phyloP scores from a whole-genome alignment of 257 asterid genomes.

The Primulina eburnea region DNA sequence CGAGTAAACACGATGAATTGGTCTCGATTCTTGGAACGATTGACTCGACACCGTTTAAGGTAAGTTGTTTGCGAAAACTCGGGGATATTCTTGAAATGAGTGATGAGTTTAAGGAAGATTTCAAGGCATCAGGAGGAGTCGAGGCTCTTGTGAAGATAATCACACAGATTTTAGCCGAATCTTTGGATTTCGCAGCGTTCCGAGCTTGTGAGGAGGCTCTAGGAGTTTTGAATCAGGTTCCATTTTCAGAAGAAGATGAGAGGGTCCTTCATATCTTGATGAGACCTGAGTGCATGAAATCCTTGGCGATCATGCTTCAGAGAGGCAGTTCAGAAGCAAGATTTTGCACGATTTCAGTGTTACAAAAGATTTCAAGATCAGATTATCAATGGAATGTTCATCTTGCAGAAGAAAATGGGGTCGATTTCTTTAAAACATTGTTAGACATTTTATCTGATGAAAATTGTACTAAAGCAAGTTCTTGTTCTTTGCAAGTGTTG shows the following conservation, averaged over 20 bases:
- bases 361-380: constrained; percentile 41
- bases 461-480: constrained; percentile 49
- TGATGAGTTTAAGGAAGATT: constrained; percentile 46
- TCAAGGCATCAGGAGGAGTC: constrained; percentile 56
- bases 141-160: constrained; percentile 52
- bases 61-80: constrained; percentile 49
- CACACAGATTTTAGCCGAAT: constrained; percentile 49
- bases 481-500: constrained; percentile 55
- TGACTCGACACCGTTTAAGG: constrained; percentile 76
- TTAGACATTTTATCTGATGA: constrained; percentile 75
- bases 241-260: constrained; percentile 39
- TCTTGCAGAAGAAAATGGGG: constrained; percentile 51
- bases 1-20: constrained; percentile 42
- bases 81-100: constrained; percentile 38
- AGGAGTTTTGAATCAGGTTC: constrained; percentile 43
- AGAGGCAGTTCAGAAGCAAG: constrained; percentile 75
- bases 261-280: constrained; percentile 31
- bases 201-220: constrained; percentile 84
- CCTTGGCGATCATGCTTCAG: constrained; percentile 59
- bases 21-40: constrained; percentile 41
- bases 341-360: constrained; percentile 46
- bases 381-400: constrained; percentile 42
- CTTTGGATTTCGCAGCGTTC: constrained; percentile 49
- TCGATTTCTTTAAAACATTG: constrained; percentile 71
- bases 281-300: constrained; percentile 49